These are phyloP conservation scores for Clavispora fructus DNA, from an alignment of 805 yeast species.

Conservation along the genomic window DNA sequence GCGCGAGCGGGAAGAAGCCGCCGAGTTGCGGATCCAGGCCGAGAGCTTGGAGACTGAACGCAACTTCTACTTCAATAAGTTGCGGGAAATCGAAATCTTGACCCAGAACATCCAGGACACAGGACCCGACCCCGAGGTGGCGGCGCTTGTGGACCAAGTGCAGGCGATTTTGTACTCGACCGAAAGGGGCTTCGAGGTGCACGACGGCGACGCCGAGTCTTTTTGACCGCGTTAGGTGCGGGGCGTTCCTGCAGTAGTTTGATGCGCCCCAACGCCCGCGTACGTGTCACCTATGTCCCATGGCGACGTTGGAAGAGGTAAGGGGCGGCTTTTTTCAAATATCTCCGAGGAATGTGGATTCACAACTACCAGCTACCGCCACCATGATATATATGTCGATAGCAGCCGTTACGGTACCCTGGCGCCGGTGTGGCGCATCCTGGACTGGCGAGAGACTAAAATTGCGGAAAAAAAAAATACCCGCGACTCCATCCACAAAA, in stretches of 20 bases:
- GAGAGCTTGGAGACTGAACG: constrained; percentile 76
- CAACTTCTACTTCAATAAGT: constrained; percentile 82
- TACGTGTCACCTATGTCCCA: no score
- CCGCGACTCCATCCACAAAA: background rate
- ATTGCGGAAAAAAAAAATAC: background rate
- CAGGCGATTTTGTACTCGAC: constrained; percentile 76
- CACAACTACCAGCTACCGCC: no score
- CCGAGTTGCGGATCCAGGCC: constrained; percentile 53
- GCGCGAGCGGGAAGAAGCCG: constrained; percentile 44
- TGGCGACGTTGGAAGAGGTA: no score
- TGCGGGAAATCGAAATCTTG: constrained; percentile 82
- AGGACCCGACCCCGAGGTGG: constrained; percentile 16
- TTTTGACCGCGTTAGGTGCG: constrained; percentile 6
- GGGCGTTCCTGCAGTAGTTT: no score
- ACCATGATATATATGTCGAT: no score
- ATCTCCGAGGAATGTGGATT: no score
- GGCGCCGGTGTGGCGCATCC: background rate
- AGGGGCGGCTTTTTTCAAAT: no score
- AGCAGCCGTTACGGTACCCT: no score
- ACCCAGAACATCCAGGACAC: constrained; percentile 48
- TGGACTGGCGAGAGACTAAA: background rate
- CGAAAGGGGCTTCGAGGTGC: constrained; percentile 73
- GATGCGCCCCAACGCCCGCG: no score
- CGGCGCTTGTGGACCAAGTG: constrained; percentile 44
- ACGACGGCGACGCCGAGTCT: constrained; percentile 17